phyloP scores from a whole-genome alignment of 2,329 filamentous ascomycete genomes.

The Fusarium aywerte region DNA sequence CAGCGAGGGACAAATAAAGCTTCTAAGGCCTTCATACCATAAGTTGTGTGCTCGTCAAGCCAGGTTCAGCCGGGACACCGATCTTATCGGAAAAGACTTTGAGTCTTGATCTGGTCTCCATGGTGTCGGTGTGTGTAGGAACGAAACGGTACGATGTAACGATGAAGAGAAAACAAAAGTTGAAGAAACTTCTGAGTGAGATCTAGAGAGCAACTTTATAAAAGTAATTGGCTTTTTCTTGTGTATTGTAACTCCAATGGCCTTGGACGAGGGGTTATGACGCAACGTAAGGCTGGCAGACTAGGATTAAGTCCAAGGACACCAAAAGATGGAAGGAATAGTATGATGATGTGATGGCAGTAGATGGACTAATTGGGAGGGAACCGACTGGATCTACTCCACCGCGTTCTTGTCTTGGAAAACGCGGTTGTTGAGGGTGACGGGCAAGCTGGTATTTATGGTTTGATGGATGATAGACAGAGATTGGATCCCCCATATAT shows the following conservation, averaged over 20 bases:
- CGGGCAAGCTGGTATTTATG: conserved; percentile 40
- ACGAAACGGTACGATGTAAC: not conserved
- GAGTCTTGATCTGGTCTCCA: conserved; percentile 52
- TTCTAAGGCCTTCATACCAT: conserved; percentile 64
- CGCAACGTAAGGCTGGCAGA: conserved; percentile 23
- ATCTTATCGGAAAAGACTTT: conserved; percentile 66
- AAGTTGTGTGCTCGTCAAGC: conserved; percentile 80
- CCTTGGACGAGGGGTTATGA: conserved; percentile 33
- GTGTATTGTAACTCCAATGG: not conserved
- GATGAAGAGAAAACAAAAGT: not conserved
- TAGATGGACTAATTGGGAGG: conserved; percentile 2
- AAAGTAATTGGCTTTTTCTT: conserved; percentile 6
- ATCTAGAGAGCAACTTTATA: conserved; percentile 15
- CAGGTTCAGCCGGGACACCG: conserved; percentile 78
- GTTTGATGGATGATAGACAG: not conserved
- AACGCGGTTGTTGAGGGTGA: conserved; percentile 30
- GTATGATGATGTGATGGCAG: conserved; percentile 9
- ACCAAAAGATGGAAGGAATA: conserved; percentile 1
- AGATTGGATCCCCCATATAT: not conserved
- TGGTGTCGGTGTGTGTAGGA: conserved; percentile 4
- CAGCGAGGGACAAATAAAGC: not conserved
- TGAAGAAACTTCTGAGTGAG: not conserved
- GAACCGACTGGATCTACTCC: conserved; percentile 29
- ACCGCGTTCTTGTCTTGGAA: conserved; percentile 20
- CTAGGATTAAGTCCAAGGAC: conserved; percentile 26